Base-by-base conservation (phyloP, 2,329 filamentous ascomycete genomes). In the Colletotrichum magnum region DNA sequence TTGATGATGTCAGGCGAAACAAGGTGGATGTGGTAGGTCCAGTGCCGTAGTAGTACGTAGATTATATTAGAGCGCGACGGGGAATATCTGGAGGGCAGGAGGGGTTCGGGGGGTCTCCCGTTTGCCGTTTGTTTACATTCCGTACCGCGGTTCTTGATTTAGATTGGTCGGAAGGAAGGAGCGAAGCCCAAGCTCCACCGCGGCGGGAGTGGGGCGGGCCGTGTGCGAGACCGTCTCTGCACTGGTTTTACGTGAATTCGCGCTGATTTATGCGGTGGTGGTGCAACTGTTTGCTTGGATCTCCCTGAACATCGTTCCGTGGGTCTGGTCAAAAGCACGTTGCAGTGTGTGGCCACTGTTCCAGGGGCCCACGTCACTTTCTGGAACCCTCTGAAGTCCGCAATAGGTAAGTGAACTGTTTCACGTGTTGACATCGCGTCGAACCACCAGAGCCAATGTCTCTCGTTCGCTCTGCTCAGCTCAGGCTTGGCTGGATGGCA, bases 91-190 rank as follows among this genome's bases (percentile, higher is more conserved):
- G 67, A 69, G 63, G 67, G 67, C 32, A 36, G 32, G 32, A 36
- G 32, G 32, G 32, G 32, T 10, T 9, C 7, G 32, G 10, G 32
- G 32, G 66, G n/a, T 64, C 45, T 47, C 45, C 45, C 45, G 45
- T 36, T 36, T 36, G 32, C 52, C 60, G 53, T 69, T 69, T 69
- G 67, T 69, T 69, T 69, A 69, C 67, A 67, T 69, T 69, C 62
- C 50, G 52, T 41, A 48, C 28, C 9, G 43, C 15, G 32, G 6
- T 32, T 24, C 28, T 13, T 47, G 39, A 26, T 58, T 57, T 43
- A 52, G 56, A 69, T 69, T 69, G 67, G 67, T 28, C 36, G 16
- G 16, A 21, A 24, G n/a, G 45, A n/a, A 6, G 21, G 2, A 18
- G 50, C 32, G 52, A 47, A 63, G 56, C 52, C 56, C 57, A 67